Base-by-base conservation (phyloP, 1,284 basidiomycete genomes). In the Omphalotus olearius region DNA sequence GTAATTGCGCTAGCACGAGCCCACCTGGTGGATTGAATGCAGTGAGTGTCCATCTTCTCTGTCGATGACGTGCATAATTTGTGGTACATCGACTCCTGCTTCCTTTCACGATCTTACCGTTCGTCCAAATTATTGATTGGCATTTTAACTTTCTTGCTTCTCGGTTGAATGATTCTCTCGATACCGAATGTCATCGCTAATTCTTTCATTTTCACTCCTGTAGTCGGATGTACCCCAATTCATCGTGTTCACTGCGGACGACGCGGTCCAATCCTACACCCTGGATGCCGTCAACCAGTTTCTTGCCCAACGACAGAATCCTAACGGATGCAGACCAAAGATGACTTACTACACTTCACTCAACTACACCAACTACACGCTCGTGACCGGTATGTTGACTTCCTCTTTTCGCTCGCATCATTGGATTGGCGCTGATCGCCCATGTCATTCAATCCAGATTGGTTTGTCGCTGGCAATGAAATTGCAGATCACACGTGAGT, bases 401-500 rank as follows among this genome's bases (percentile, higher is more conserved):
- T 7, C 13, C 45, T 46, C 23, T 30, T 47, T 35, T n/a, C 20
- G 20, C 16, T 36, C 20, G 17, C 39, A 17, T 50, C 36, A 26
- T 25, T 35, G 39, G 30, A 26, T 16, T 20, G n/a, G 14, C 35
- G 17, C 4, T 56, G 30, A 37, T 38, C 35, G 25, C 18, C 36
- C 51, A 4, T 51, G 38, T 17, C 45, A 51, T n/a, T 17, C 17
- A 44, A 26, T 53, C 13, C 47, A 69, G 88, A 92, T 65, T 91
- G 85, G 83, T 91, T 74, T 65, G 87, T 91, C 40, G 84, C 83
- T 6, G 89, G 90, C 35, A 91, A 92, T 65, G 89, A 93, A 63
- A 88, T 93, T 56, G 88, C 85, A n/a, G 89, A 91, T 67, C 88
- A 90, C 67, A 90, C 88, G 83, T 85, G 67, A 59, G 79, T 73